Percentiles rank a stretch among this genome's conserved stretches.
Conservation (phyloP, 2,329 filamentous ascomycete species). For the Ilyonectria sp. region DNA sequence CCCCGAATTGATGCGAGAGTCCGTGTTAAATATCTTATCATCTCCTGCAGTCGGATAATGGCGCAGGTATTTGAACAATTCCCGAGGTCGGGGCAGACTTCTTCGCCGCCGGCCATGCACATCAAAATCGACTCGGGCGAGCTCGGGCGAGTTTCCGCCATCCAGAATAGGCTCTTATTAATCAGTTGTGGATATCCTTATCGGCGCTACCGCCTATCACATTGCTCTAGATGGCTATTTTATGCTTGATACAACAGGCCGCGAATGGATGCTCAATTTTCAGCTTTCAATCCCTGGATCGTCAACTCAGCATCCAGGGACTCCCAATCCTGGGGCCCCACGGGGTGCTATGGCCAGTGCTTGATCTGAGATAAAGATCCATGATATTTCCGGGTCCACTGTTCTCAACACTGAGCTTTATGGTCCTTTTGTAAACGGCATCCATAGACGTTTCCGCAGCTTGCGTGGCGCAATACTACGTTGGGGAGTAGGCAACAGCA, state of each 20-base stretch:
- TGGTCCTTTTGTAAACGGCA: too few species aligned
- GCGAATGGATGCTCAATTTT: neutral
- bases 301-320: neutral
- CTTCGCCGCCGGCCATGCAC: neutral
- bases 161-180: neutral
- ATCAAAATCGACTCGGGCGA: neutral
- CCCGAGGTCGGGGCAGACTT: neutral
- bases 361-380: neutral
- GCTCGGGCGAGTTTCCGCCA: conserved; percentile 19
- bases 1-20: neutral
- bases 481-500: too few species aligned
- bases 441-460: too few species aligned
- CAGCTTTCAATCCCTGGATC: neutral
- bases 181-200: neutral
- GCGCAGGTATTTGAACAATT: neutral
- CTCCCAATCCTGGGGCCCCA: neutral
- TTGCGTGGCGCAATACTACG: too few species aligned
- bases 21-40: conserved; percentile 17
- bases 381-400: too few species aligned
- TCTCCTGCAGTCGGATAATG: neutral
- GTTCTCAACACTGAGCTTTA: too few species aligned
- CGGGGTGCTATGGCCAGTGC: neutral
- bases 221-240: neutral
- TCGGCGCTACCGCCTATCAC: neutral
- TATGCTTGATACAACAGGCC: neutral